Base-by-base conservation (phyloP, 83 land plant species). In the Thuja plicata region DNA sequence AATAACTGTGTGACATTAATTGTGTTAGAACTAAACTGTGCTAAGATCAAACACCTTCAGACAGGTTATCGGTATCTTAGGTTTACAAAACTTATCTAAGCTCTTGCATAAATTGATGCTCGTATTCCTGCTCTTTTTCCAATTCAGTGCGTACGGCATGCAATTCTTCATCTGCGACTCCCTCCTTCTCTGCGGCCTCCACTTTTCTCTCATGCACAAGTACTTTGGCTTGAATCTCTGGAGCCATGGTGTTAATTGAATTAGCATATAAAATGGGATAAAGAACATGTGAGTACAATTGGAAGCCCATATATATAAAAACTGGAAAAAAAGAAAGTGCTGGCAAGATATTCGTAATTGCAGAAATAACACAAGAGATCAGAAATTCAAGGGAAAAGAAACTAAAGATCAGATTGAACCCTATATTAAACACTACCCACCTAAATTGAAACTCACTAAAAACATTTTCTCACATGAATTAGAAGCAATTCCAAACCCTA, bases 81-180 rank as follows among this genome's bases (percentile, higher is more conserved):
- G 27, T 19, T 82, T 45, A 45, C 13, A 11, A 9, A 82, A 82
- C 85, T 82, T 82, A 82, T 82, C 85, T 82, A 11, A 82, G 85
- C 85, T 82, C 85, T 27, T 11, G 85, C 4, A n/a, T 43, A 10
- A 46, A 43, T 83, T 43, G 35, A 27, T 46, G 85, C 16, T 83
- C 85, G 11, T 83, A 43, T 46, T 83, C 35, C 54, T 43, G 54
- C 85, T 83, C 54, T 27, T 83, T 48, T 83, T 83, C 50, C 85
- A 83, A 83, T 83, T 46, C 55, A 57, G 19, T 37, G 16, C 45
- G 40, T 30, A 86, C 10, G 5, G 38, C 87, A 4, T 37, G 35
- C 66, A 86, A 30, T 86, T 55, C 57, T 21, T 35, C 73, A 46
- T 83, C 85, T 11, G 46, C 85, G 55, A 83, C 85, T n/a, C 55